phyloP scores from a whole-genome alignment of 768 basidiomycete genomes.

The Imleria badia region DNA sequence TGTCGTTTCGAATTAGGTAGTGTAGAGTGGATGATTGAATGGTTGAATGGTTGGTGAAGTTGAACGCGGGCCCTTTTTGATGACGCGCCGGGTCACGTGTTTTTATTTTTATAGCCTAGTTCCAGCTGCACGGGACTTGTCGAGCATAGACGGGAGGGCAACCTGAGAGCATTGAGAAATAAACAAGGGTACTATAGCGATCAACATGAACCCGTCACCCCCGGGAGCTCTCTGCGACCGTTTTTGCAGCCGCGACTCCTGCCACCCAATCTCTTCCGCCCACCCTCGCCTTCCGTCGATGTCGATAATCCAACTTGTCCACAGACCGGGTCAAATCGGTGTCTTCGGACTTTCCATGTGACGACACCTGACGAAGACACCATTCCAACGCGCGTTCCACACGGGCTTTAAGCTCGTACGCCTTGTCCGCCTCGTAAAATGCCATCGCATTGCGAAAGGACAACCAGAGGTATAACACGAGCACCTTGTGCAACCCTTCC shows the following conservation, averaged over 20 bases:
- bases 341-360: constrained; percentile 1
- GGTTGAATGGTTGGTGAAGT: not conserved
- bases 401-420: constrained; percentile 53
- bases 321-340: not conserved
- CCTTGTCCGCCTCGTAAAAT: constrained; percentile 57
- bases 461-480: constrained; percentile 86
- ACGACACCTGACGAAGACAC: constrained; percentile 46
- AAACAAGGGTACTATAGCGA: not conserved
- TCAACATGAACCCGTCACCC: not conserved
- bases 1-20: not conserved
- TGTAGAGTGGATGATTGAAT: not conserved
- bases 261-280: constrained; percentile 14
- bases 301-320: constrained; percentile 23
- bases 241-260: constrained; percentile 23
- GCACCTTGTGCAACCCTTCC: constrained; percentile 74
- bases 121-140: not conserved
- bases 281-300: constrained; percentile 11
- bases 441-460: constrained; percentile 65
- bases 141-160: not conserved
- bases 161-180: not conserved
- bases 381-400: constrained; percentile 70
- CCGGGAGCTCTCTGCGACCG: constrained; percentile 11
- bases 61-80: not conserved
- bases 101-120: constrained; percentile 5
- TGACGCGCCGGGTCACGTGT: constrained; percentile 15